Percentiles rank a stretch among this genome's conserved stretches.
Conservation (phyloP, 305 asterid species). For the Fraxinus baroniana region DNA sequence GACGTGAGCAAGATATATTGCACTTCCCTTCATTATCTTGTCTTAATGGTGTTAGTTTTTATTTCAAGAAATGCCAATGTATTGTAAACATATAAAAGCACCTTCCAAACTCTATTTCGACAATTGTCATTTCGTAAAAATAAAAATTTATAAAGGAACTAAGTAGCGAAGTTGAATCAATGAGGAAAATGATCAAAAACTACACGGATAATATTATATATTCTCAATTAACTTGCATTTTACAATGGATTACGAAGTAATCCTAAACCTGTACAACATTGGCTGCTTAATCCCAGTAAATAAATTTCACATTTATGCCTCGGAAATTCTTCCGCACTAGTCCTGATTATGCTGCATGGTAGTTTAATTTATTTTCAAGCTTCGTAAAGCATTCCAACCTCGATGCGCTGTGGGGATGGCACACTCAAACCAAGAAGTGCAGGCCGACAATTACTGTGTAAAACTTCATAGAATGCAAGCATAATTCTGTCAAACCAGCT, state of each 20-base stretch:
- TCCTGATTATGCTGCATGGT: not conserved
- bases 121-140: not conserved
- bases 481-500: constrained; percentile 41
- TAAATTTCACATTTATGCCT: not conserved
- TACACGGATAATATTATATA: not conserved
- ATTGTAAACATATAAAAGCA: not conserved
- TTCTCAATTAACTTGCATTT: not conserved
- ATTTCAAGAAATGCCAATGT: not conserved
- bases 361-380: constrained; percentile 20
- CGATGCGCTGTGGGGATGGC: constrained; percentile 37
- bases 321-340: not conserved
- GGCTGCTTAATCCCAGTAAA: not conserved
- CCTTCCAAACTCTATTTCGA: not conserved
- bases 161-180: not conserved
- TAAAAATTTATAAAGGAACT: not conserved
- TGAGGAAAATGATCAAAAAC: not conserved
- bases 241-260: not conserved
- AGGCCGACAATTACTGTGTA: constrained; percentile 47
- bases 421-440: constrained; percentile 38
- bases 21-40: constrained; percentile 37
- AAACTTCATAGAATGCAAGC: constrained; percentile 44
- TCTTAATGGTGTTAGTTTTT: not conserved
- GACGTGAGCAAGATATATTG: constrained; percentile 65
- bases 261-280: not conserved
- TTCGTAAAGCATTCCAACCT: constrained; percentile 47